A percentile compares a stretch with the other conserved stretches of the same genome.
These are phyloP conservation scores for Arabidopsis thaliana DNA, from an alignment of 345 rosid genomes.

Conservation along the genomic window TAIR10.1 NC_003070.9:2907501-2908000, in stretches of 20 bases:
- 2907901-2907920: conserved; percentile 1
- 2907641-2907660: conserved; percentile 33
- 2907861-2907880: not conserved
- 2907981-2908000: conserved; percentile 2
- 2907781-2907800: conserved; percentile 50
- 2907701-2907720: conserved; percentile 47
- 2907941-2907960: conserved; percentile 28
- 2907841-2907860: conserved; percentile 33
- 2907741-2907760: conserved; percentile 70
- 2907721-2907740: conserved; percentile 44
- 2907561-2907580: conserved; percentile 50
- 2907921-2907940: conserved; percentile 16
- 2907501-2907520: conserved; percentile 32
- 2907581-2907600: conserved; percentile 43
- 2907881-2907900: conserved; percentile 12
- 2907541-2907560: conserved; percentile 46
- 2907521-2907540: conserved; percentile 19
- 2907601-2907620: conserved; percentile 40
- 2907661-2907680: conserved; percentile 51
- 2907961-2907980: conserved; percentile 2
- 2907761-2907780: conserved; percentile 61
- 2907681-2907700: conserved; percentile 64
- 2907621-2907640: conserved; percentile 18
- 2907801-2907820: conserved; percentile 43
- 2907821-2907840: conserved; percentile 43